phyloP scores from a whole-genome alignment of 192 early-diverging fungal genomes.

The Cetraspora pellucida region DNA sequence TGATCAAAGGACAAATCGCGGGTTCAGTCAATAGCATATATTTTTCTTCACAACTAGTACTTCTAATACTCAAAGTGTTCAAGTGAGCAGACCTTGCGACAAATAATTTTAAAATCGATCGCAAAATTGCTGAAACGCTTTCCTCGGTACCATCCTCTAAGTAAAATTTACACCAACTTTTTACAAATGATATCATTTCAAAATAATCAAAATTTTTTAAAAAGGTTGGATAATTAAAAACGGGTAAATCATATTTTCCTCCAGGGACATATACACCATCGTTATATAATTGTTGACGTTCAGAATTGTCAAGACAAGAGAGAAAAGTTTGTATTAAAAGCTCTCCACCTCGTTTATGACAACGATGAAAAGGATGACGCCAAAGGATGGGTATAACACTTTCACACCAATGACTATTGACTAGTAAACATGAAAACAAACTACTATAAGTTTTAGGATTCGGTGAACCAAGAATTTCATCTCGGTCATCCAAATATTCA shows the following conservation, averaged over 20 bases:
- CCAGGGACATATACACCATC: background rate
- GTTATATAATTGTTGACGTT: background rate
- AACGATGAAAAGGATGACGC: conserved; percentile 8
- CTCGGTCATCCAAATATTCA: conserved; percentile 11
- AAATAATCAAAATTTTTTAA: conserved; percentile 21
- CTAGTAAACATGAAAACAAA: conserved; percentile 15
- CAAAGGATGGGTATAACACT: conserved; percentile 10
- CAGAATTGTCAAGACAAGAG: background rate
- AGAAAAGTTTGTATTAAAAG: conserved; percentile 1
- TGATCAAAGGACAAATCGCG: background rate
- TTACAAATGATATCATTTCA: conserved; percentile 3
- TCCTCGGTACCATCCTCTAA: background rate
- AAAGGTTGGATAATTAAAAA: conserved; percentile 9
- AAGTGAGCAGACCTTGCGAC: background rate
- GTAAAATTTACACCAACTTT: background rate
- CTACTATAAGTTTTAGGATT: background rate
- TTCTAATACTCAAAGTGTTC: background rate
- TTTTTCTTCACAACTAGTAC: background rate
- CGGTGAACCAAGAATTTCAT: background rate
- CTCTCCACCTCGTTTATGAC: background rate
- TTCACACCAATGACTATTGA: conserved; percentile 17
- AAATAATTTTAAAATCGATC: conserved; percentile 6
- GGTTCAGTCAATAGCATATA: background rate
- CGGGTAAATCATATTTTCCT: background rate
- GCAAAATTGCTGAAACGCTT: background rate